These are phyloP conservation scores for Plasmopara muralis DNA, from an alignment of 352 stramenopile species.

Conservation along the genomic window DNA sequence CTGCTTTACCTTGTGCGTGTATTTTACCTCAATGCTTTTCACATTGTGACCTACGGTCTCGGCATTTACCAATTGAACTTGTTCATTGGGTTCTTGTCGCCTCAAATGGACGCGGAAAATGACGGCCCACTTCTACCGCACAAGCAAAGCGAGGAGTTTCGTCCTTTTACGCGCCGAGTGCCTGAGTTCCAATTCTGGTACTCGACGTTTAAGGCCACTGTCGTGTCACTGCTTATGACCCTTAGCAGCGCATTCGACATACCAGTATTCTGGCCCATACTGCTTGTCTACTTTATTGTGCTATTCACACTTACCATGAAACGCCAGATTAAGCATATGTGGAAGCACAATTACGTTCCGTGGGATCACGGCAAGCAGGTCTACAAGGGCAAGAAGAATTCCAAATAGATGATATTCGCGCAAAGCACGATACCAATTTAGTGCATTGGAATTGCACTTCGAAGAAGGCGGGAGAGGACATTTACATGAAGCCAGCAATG, in stretches of 20 bases:
- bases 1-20: constrained; percentile 91
- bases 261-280: constrained; percentile 98
- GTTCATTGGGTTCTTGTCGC: constrained; percentile 98
- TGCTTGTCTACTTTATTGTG: constrained; percentile 98
- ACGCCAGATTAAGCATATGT: constrained; percentile 99
- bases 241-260: constrained; percentile 98
- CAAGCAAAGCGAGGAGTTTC: constrained; percentile 86
- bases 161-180: constrained; percentile 89
- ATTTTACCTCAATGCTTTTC: constrained; percentile 92
- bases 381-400: constrained; percentile 87
- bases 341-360: constrained; percentile 98
- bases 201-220: constrained; percentile 82
- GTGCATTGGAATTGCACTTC: too few species aligned
- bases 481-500: too few species aligned
- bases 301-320: constrained; percentile 99
- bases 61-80: constrained; percentile 99
- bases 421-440: too few species aligned
- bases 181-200: constrained; percentile 99
- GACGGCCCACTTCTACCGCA: constrained; percentile 88
- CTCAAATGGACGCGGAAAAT: constrained; percentile 89
- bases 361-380: constrained; percentile 95
- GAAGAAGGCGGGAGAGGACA: too few species aligned
- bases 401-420: constrained; percentile 11
- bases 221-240: constrained; percentile 94
- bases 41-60: constrained; percentile 98